Evolutionary conservation across 1,284 basidiomycete genomes (phyloP).

Genomic region (Gomphus bonarii): DNA sequence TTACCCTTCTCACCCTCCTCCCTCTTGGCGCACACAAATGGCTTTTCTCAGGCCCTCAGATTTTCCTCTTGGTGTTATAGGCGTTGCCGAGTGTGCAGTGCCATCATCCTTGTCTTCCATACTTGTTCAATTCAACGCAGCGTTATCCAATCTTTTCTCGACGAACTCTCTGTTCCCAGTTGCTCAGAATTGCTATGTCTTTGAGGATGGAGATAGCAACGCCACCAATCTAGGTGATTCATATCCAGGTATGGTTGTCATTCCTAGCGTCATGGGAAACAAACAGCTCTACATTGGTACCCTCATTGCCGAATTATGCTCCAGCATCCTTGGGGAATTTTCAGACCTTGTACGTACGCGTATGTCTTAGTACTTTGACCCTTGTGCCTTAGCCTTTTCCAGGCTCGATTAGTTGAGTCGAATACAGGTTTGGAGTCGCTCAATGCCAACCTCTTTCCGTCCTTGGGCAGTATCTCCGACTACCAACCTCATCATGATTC

Average conservation of each 20-base stretch:
- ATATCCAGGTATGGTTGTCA: conserved; percentile 56
- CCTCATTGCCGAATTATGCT: conserved; percentile 78
- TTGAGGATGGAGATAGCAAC: conserved; percentile 58
- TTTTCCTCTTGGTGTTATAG: conserved; percentile 72
- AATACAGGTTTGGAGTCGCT: conserved; percentile 25
- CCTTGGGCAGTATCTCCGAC: conserved; percentile 10
- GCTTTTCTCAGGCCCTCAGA: conserved; percentile 67
- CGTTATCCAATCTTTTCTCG: conserved; percentile 54
- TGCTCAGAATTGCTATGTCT: conserved; percentile 67
- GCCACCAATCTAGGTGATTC: conserved; percentile 46
- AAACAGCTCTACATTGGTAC: conserved; percentile 77
- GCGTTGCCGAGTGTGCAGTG: conserved; percentile 57
- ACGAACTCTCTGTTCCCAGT: conserved; percentile 62
- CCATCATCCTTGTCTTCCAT: conserved; percentile 47
- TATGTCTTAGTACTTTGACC: conserved; percentile 11
- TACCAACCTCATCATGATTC: conserved; percentile 5
- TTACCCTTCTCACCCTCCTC: conserved; percentile 61
- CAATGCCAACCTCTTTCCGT: conserved; percentile 25
- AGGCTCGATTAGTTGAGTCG: conserved; percentile 28
- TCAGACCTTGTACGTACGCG: conserved; percentile 56
- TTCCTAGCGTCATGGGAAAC: conserved; percentile 71
- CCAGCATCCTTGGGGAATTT: conserved; percentile 74
- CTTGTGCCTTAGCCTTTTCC: conserved; percentile 11
- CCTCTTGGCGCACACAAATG: conserved; percentile 43
- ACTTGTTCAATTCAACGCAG: conserved; percentile 53